Evolutionary conservation across 2,329 filamentous ascomycete genomes (phyloP).

Genomic region (Pestalotiopsis sp.): DNA sequence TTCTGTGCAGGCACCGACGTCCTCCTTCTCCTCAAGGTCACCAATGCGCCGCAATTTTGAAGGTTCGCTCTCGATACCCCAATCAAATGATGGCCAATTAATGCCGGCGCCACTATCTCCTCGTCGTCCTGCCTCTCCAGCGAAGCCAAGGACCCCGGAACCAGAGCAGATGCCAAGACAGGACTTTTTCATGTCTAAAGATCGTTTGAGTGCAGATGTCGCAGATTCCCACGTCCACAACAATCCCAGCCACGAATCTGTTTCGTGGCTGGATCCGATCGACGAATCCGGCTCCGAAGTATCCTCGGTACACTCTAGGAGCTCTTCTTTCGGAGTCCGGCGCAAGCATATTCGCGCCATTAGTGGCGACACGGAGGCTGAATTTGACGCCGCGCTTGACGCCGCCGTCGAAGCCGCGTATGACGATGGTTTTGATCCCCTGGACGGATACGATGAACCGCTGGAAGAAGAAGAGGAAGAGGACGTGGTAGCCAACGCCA

Average conservation of each 20-base stretch:
- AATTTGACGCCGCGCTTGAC: slow-evolving; percentile 92
- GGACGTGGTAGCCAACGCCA: slow-evolving; percentile 55
- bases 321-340: slow-evolving; percentile 69
- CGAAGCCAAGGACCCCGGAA: slow-evolving; percentile 33
- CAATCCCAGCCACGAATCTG: slow-evolving; percentile 75
- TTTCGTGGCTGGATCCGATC: slow-evolving; percentile 92
- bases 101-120: slow-evolving; percentile 75
- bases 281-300: slow-evolving; percentile 83
- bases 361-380: slow-evolving; percentile 79
- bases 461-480: slow-evolving; percentile 38
- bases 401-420: slow-evolving; percentile 96
- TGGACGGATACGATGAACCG: slow-evolving; percentile 49
- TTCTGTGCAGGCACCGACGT: slow-evolving; percentile 44
- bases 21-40: slow-evolving; percentile 57
- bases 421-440: slow-evolving; percentile 84
- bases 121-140: slow-evolving; percentile 55
- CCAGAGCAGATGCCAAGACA: slow-evolving; percentile 36
- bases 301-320: slow-evolving; percentile 80
- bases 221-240: slow-evolving; percentile 44
- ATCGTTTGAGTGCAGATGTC: slow-evolving; percentile 25
- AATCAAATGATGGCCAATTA: slow-evolving; percentile 58
- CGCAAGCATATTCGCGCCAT: slow-evolving; percentile 69
- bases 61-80: slow-evolving; percentile 44
- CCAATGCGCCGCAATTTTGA: slow-evolving; percentile 42
- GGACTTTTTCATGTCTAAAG: slow-evolving; percentile 34